A percentile compares a stretch with the other conserved stretches of the same genome.
phyloP scores from a whole-genome alignment of 352 stramenopile species.

The Halophytophthora polymorphica region DNA sequence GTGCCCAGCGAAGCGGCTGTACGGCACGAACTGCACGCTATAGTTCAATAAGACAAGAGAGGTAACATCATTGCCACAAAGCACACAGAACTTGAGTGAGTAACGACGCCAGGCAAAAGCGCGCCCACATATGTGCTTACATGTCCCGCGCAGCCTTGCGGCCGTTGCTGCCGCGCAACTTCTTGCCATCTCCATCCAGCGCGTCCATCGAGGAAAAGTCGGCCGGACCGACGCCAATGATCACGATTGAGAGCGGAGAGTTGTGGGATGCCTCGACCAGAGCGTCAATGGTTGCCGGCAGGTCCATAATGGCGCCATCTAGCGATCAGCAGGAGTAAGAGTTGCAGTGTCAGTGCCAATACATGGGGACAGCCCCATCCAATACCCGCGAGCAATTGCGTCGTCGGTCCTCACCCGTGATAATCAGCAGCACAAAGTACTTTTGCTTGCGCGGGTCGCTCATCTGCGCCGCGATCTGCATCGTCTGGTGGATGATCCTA shows the following conservation, averaged over 20 bases:
- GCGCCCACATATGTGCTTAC: constrained; percentile 21
- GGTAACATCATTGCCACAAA: not conserved
- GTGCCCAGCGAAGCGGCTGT: constrained; percentile 45
- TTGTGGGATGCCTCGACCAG: constrained; percentile 56
- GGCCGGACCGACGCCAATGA: constrained; percentile 67
- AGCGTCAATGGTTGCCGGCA: constrained; percentile 59
- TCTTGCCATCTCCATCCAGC: constrained; percentile 57
- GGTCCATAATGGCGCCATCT: constrained; percentile 88
- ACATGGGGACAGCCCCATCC: not conserved
- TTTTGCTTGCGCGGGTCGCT: constrained; percentile 60
- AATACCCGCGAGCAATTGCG: not conserved
- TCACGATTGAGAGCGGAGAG: constrained; percentile 63
- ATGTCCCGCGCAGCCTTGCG: constrained; percentile 49
- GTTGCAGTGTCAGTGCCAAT: not conserved
- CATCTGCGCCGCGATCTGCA: constrained; percentile 37
- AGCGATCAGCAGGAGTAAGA: not conserved
- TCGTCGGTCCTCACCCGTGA: constrained; percentile 36
- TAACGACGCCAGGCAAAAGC: not conserved
- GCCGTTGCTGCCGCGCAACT: constrained; percentile 38
- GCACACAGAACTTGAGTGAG: not conserved
- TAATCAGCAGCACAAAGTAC: constrained; percentile 86
- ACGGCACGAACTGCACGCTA: constrained; percentile 69
- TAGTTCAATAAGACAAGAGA: constrained; percentile 2
- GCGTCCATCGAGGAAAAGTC: constrained; percentile 72
- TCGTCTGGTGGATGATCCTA: constrained; percentile 54